Percentiles rank a stretch among this genome's conserved stretches.
phyloP scores from a whole-genome alignment of 805 yeast species.

The Candida piceae region DNA sequence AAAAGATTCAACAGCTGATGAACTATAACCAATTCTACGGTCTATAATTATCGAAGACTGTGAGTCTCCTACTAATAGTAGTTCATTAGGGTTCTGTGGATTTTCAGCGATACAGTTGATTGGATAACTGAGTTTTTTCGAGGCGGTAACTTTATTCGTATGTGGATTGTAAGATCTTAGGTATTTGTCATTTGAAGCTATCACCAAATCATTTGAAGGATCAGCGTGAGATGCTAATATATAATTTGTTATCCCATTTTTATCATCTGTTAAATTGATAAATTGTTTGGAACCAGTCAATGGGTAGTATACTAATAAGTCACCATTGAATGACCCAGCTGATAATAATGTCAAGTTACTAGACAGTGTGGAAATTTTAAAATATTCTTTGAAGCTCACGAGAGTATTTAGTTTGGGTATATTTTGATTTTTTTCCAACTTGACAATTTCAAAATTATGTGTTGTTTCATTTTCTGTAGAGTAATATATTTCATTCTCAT shows the following conservation, averaged over 20 bases:
- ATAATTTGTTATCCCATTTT: constrained; percentile 51
- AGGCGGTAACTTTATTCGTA: constrained; percentile 14
- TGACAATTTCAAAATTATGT: constrained; percentile 26
- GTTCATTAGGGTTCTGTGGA: constrained; percentile 33
- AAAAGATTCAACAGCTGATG: constrained; percentile 15
- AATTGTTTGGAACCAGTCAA: constrained; percentile 28
- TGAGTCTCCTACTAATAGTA: constrained; percentile 49
- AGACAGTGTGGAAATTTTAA: constrained; percentile 44
- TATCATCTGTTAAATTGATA: constrained; percentile 35
- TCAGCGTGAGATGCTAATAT: constrained; percentile 31
- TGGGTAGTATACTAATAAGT: constrained; percentile 36
- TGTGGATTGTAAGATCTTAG: constrained; percentile 38
- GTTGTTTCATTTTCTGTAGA: constrained; percentile 11
- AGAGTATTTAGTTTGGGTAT: constrained; percentile 16
- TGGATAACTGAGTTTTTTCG: constrained; percentile 38
- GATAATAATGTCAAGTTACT: constrained; percentile 38
- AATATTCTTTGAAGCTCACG: constrained; percentile 10
- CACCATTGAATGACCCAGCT: constrained; percentile 54
- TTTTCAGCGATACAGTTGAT: constrained; percentile 44
- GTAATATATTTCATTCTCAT: constrained; percentile 24
- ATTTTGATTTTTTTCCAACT: constrained; percentile 16
- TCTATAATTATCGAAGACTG: constrained; percentile 41
- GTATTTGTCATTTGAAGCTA: constrained; percentile 47
- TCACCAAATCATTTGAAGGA: constrained; percentile 27
- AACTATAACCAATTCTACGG: no score